A percentile compares a stretch with the other conserved stretches of the same genome.
phyloP scores from a whole-genome alignment of 1,139 yeast genomes.

The Arxiozyma slooffiae region DNA sequence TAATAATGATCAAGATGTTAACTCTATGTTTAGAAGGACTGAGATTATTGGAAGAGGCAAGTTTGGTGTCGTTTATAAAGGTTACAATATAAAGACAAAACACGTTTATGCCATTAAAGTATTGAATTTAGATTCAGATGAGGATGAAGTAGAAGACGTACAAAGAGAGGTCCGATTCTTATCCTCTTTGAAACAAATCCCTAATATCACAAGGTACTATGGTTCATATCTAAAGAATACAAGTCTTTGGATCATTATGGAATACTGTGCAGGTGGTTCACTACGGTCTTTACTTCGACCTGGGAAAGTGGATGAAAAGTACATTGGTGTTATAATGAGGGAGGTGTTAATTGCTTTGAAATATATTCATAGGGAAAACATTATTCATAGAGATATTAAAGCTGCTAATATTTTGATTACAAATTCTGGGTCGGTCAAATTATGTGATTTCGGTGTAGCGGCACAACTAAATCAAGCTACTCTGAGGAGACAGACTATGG shows the following conservation, averaged over 20 bases:
- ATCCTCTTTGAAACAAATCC: conserved; percentile 70
- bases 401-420: conserved; percentile 91
- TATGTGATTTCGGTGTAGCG: conserved; percentile 98
- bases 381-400: conserved; percentile 89
- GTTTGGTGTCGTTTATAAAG: conserved; percentile 93
- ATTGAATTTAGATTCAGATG: conserved; percentile 81
- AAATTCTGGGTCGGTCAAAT: conserved; percentile 78
- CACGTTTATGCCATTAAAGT: conserved; percentile 89
- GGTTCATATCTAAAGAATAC: conserved; percentile 84
- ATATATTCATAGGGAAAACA: conserved; percentile 79
- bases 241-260: conserved; percentile 95
- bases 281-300: conserved; percentile 79
- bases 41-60: conserved; percentile 94
- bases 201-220: conserved; percentile 86
- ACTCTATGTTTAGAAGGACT: conserved; percentile 55
- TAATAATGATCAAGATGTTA: conserved; percentile 22
- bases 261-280: conserved; percentile 94
- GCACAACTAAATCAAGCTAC: conserved; percentile 79
- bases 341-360: conserved; percentile 71
- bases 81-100: conserved; percentile 41
- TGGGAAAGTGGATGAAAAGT: conserved; percentile 78
- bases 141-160: conserved; percentile 90
- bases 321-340: conserved; percentile 70
- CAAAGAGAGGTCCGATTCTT: conserved; percentile 87
- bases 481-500: conserved; percentile 82